phyloP scores from a whole-genome alignment of 139 green algal genomes.

The Chlorella sp. region DNA sequence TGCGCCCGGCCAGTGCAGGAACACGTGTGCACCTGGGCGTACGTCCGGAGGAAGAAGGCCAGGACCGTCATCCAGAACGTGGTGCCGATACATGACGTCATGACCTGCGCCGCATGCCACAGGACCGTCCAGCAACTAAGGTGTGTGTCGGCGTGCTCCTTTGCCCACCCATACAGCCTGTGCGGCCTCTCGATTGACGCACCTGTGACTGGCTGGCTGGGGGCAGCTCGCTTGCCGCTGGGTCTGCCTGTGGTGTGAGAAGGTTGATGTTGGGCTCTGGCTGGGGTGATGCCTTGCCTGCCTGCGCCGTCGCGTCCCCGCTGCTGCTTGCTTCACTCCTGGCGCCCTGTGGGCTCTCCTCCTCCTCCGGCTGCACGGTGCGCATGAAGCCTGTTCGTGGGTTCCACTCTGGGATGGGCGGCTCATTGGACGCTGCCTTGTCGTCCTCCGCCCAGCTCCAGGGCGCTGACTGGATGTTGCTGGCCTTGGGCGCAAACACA shows the following conservation, averaged over 20 bases:
- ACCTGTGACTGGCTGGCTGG: neutral
- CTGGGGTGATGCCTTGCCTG: no score
- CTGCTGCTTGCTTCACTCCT: no score
- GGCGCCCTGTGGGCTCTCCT: constrained; percentile 8
- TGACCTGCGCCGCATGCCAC: constrained; percentile 3
- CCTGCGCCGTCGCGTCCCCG: no score
- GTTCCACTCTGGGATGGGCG: constrained; percentile 33
- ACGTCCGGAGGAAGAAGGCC: constrained; percentile 22
- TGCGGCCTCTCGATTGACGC: constrained; percentile 1
- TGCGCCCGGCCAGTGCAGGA: neutral
- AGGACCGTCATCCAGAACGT: constrained; percentile 29
- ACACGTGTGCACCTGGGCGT: constrained; percentile 14
- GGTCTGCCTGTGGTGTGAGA: neutral
- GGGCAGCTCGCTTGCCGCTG: neutral
- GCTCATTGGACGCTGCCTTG: neutral
- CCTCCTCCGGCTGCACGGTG: constrained; percentile 14
- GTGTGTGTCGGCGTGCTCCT: no score
- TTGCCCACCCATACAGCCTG: no score
- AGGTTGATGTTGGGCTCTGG: neutral
- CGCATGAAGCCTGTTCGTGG: constrained; percentile 41
- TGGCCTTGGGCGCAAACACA: constrained; percentile 20
- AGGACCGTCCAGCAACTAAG: no score
- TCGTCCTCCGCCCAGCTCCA: constrained; percentile 23
- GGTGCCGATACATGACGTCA: constrained; percentile 15
- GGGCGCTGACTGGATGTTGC: neutral